Conservation (phyloP, 371 early-diverging fungal genomes). For the Blyttiomyces sp. region DNA sequence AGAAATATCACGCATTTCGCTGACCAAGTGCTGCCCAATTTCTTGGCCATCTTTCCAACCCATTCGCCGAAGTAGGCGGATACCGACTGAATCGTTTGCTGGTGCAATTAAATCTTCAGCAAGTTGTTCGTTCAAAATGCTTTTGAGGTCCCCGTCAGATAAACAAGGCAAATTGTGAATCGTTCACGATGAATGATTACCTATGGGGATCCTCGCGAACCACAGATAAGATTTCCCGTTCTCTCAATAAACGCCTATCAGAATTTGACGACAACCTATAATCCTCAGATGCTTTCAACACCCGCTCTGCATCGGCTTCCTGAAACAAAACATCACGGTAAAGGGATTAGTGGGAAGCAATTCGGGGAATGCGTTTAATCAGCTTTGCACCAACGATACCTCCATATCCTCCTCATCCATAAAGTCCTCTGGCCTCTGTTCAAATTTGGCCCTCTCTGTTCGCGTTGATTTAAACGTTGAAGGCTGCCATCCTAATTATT, state of each 20-base stretch:
- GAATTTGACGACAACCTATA: conserved; percentile 18
- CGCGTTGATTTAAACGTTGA: conserved; percentile 60
- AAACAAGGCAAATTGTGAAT: neutral
- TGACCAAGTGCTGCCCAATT: conserved; percentile 64
- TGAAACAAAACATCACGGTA: conserved; percentile 3
- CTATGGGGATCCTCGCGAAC: neutral
- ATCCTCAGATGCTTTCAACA: conserved; percentile 49
- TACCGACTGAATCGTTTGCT: conserved; percentile 44
- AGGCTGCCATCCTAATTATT: conserved; percentile 70
- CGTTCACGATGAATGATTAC: neutral
- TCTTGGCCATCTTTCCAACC: conserved; percentile 87
- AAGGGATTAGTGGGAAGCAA: neutral
- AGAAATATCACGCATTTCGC: neutral
- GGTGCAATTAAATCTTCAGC: conserved; percentile 60
- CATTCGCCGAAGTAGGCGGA: conserved; percentile 66
- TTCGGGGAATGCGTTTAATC: neutral
- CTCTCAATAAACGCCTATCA: neutral
- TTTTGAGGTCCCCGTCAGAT: neutral
- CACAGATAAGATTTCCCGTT: neutral
- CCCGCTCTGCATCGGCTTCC: conserved; percentile 51
- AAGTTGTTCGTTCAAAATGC: no score
- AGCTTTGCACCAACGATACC: conserved; percentile 30
- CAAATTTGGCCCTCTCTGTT: conserved; percentile 15
- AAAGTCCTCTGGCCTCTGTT: conserved; percentile 68
- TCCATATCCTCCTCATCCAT: conserved; percentile 91